phyloP scores from a whole-genome alignment of 441 rosid genomes.

The Metrosideros polymorpha region DNA sequence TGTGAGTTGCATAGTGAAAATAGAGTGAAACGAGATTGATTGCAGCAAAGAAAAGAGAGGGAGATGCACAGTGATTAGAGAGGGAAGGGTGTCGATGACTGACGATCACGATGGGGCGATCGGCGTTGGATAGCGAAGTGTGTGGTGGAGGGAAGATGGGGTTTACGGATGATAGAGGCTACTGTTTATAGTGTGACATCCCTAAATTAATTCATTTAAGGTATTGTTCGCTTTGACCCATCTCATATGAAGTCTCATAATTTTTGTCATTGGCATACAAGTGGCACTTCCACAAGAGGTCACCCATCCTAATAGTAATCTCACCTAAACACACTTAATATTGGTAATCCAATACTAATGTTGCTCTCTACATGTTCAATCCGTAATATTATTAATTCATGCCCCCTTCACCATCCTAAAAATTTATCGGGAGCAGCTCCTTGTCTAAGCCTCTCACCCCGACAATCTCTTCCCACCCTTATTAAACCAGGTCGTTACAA shows the following conservation, averaged over 20 bases:
- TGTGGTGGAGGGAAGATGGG: background rate
- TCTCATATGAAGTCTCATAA: background rate
- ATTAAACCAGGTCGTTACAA: background rate
- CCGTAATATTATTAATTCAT: no score
- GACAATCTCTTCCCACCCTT: background rate
- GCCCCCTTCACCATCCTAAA: no score
- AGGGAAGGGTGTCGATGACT: background rate
- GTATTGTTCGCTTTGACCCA: background rate
- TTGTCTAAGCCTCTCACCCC: background rate
- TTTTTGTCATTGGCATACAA: background rate
- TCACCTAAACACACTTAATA: background rate
- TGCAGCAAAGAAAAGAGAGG: background rate
- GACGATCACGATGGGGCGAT: background rate
- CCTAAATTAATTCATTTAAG: background rate
- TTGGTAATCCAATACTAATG: background rate
- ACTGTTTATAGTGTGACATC: fast-evolving
- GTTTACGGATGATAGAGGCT: background rate
- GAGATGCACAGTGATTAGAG: background rate
- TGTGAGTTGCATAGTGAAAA: background rate
- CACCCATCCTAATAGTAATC: background rate
- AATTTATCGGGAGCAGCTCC: background rate
- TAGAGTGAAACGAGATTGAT: background rate
- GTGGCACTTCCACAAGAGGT: background rate
- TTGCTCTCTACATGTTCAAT: no score
- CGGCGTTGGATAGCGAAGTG: background rate